A percentile compares a stretch with the other conserved stretches of the same genome.
Evolutionary conservation across 805 yeast species (phyloP).

Genomic region (Saccharomycopsis schoenii): DNA sequence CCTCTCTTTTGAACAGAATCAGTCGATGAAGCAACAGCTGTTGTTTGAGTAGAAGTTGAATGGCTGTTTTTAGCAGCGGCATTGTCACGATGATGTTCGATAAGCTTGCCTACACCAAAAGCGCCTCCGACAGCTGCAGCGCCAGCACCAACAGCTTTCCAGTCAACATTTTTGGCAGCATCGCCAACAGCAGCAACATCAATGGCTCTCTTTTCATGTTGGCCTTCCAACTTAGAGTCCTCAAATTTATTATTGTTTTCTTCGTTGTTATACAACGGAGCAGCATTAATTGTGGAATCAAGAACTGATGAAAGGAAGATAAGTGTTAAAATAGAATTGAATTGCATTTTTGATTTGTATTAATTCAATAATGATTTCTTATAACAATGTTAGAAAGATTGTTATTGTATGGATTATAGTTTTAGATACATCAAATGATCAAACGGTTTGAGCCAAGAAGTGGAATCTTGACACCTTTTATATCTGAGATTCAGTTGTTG

Average conservation of each 20-base stretch:
- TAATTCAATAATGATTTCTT: not conserved
- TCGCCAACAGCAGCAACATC: not conserved
- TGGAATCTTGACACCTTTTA: not conserved
- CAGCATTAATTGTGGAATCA: not conserved
- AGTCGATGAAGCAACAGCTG: not conserved
- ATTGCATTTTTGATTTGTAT: not conserved
- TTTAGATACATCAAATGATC: not conserved
- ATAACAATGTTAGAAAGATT: no score
- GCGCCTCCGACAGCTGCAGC: slow-evolving; percentile 1
- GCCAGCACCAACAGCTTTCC: slow-evolving; percentile 2
- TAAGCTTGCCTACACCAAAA: not conserved
- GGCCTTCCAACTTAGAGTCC: not conserved
- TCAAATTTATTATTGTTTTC: not conserved
- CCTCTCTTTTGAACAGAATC: not conserved
- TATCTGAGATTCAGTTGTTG: not conserved
- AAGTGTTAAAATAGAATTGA: not conserved
- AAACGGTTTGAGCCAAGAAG: not conserved
- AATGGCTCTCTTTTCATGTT: not conserved
- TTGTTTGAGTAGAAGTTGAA: not conserved
- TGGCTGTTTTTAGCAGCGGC: not conserved
- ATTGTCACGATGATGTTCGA: not conserved
- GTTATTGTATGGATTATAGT: no score
- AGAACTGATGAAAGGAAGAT: not conserved
- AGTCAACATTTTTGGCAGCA: not conserved
- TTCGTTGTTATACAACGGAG: not conserved